Conservation (phyloP, 106 monocot genomes). For the Acorus gramineus region DNA sequence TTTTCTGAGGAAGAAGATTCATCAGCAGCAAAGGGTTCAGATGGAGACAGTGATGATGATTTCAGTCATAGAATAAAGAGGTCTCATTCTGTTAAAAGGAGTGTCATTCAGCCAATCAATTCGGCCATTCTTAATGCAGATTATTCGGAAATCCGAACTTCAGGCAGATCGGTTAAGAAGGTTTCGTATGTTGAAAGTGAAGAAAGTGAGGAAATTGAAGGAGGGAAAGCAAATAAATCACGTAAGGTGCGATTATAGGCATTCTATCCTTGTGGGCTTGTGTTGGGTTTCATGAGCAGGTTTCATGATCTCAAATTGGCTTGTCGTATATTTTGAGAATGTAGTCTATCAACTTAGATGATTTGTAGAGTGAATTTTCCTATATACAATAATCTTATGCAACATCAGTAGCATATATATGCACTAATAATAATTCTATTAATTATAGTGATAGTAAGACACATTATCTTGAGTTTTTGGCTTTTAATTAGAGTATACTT, state of each 20-base stretch:
- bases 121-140: slow-evolving; percentile 21
- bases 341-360: too few relatives aligned
- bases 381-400: too few relatives aligned
- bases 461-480: too few relatives aligned
- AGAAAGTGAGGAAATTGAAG: slow-evolving; percentile 84
- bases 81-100: slow-evolving; percentile 35
- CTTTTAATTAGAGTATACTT: too few relatives aligned
- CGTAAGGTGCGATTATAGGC: slow-evolving; percentile 42
- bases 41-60: slow-evolving; percentile 53
- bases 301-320: too few relatives aligned
- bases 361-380: too few relatives aligned
- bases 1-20: slow-evolving; percentile 62
- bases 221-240: slow-evolving; percentile 51
- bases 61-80: slow-evolving; percentile 34
- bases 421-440: too few relatives aligned
- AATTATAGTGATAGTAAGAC: too few relatives aligned
- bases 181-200: slow-evolving; percentile 98
- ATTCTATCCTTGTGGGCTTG: background rate
- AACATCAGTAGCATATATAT: too few relatives aligned
- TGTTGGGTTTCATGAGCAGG: background rate
- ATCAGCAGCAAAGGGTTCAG: slow-evolving; percentile 47
- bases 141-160: slow-evolving; percentile 59
- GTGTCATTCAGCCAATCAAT: slow-evolving; percentile 8
- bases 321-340: too few relatives aligned
- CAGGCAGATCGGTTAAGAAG: slow-evolving; percentile 75